Base-by-base conservation (phyloP, 2,329 filamentous ascomycete genomes). In the Cordyceps farinosa region DNA sequence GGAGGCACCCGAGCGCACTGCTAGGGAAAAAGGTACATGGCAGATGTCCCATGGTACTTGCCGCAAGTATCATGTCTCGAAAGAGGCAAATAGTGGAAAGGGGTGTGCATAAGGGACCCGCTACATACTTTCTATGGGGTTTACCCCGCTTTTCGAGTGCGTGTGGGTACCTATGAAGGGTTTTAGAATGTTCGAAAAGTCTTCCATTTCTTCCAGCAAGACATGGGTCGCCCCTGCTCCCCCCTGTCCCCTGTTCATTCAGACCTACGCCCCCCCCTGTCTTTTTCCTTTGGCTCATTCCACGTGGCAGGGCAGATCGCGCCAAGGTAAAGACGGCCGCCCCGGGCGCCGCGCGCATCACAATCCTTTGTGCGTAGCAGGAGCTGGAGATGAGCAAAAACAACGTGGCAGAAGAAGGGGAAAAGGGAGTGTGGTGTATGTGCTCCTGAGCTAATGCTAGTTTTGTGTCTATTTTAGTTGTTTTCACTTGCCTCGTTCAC, bases 281-380 rank as follows among this genome's bases (percentile, higher is more conserved):
- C 48, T 29, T 15, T 32, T 30, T n/a, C 30, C 10, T 22, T 30
- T 48, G 15, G 8, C 15, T n/a, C 59, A 54, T 48, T 61, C 59
- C 59, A 61, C 59, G 59, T 61, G 59, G 59, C 59, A 30, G 50
- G 58, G 57, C 59, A 61, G 59, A 61, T 61, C 59, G 59, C 30
- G 42, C 59, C 59, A 51, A 59, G 55, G 55, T 45, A 32, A n/a
- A 48, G 45, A 60, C 57, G 57, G 47, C 47, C 56, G 34, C 45
- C 42, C 42, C 44, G 30, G 29, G 44, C 44, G 55, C 44, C 44
- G 36, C 22, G 15, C 34, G 47, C 27, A 60, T 60, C 36, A 50
- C 22, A 15, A 36, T 30, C 32, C 3, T 27, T 15, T 29, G 50
- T 54, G 32, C 15, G 5, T 34, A 13, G 51, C n/a, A 53, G 50